These are phyloP conservation scores for Coniochaeta prunicola DNA, from an alignment of 2,329 filamentous ascomycete species.

Conservation along the genomic window DNA sequence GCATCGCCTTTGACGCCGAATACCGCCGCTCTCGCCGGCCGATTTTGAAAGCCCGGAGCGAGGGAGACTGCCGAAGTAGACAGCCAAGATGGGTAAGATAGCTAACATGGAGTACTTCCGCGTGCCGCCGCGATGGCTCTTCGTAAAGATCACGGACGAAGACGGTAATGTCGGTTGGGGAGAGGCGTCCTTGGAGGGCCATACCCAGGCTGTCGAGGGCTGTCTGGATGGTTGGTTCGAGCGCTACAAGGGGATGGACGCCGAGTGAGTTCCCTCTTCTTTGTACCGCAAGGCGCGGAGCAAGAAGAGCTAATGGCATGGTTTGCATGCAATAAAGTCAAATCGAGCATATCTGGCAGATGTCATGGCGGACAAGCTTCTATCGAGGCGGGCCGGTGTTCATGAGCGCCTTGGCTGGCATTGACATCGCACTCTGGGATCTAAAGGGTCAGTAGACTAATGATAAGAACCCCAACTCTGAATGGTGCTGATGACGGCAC, in stretches of 20 bases:
- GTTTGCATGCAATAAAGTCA: conserved; percentile 33
- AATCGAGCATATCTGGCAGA: conserved; percentile 65
- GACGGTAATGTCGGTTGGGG: conserved; percentile 54
- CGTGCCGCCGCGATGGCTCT: conserved; percentile 59
- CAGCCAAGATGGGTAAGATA: conserved; percentile 49
- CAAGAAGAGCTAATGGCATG: conserved; percentile 55
- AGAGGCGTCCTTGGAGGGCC: conserved; percentile 58
- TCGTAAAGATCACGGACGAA: conserved; percentile 59
- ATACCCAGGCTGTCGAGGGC: conserved; percentile 58
- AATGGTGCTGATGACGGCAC: background rate
- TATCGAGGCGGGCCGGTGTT: conserved; percentile 64
- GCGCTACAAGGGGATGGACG: conserved; percentile 51
- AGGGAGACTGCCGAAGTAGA: background rate
- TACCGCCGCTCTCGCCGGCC: background rate
- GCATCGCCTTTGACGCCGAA: background rate
- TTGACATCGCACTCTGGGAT: conserved; percentile 65
- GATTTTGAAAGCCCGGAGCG: background rate
- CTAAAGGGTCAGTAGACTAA: conserved; percentile 40
- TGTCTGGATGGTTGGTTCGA: conserved; percentile 52
- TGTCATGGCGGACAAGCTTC: conserved; percentile 55
- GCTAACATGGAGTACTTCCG: conserved; percentile 57
- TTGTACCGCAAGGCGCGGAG: conserved; percentile 21
- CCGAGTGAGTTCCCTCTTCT: conserved; percentile 36
- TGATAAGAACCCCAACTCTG: background rate
- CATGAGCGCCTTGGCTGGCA: conserved; percentile 60